Percentiles rank a stretch among this genome's conserved stretches.
These are phyloP conservation scores for Endoconidiophora polonica DNA, from an alignment of 2,329 filamentous ascomycete species.

Conservation along the genomic window DNA sequence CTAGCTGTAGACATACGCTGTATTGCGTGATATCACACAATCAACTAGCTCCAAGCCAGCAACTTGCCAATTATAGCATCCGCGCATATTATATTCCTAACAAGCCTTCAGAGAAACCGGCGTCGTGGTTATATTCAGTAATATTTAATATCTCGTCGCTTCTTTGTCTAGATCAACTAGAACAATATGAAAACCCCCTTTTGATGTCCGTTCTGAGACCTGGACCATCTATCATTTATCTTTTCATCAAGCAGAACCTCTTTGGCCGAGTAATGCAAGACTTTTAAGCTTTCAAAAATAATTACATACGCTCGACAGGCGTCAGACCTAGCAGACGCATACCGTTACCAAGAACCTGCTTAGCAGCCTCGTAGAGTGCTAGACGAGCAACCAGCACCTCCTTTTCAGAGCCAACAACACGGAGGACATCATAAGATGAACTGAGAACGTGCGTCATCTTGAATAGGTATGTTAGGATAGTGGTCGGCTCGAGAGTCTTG, in stretches of 20 bases:
- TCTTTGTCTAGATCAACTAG: too few relatives aligned
- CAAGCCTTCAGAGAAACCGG: too few relatives aligned
- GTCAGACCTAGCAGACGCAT: slow-evolving; percentile 67
- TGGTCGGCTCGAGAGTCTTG: slow-evolving; percentile 62
- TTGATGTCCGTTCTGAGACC: slow-evolving; percentile 1
- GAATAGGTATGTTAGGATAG: slow-evolving; percentile 50
- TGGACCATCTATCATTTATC: background rate
- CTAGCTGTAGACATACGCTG: too few relatives aligned
- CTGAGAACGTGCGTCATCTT: slow-evolving; percentile 72
- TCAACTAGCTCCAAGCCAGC: too few relatives aligned
- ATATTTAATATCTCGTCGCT: too few relatives aligned
- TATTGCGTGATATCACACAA: too few relatives aligned
- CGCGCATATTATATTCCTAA: too few relatives aligned
- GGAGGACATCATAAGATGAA: slow-evolving; percentile 65
- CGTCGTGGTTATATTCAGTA: too few relatives aligned
- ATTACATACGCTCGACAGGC: slow-evolving; percentile 42
- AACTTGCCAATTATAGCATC: too few relatives aligned
- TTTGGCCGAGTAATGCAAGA: background rate
- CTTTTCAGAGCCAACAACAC: slow-evolving; percentile 63
- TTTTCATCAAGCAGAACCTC: background rate
- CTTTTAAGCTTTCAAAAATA: background rate
- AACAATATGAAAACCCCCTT: background rate
- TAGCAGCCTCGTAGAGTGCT: slow-evolving; percentile 61
- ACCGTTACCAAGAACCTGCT: slow-evolving; percentile 63
- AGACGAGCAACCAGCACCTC: slow-evolving; percentile 56